Conservation (phyloP, 2,329 filamentous ascomycete species). For the Aspergillus nomiae region DNA sequence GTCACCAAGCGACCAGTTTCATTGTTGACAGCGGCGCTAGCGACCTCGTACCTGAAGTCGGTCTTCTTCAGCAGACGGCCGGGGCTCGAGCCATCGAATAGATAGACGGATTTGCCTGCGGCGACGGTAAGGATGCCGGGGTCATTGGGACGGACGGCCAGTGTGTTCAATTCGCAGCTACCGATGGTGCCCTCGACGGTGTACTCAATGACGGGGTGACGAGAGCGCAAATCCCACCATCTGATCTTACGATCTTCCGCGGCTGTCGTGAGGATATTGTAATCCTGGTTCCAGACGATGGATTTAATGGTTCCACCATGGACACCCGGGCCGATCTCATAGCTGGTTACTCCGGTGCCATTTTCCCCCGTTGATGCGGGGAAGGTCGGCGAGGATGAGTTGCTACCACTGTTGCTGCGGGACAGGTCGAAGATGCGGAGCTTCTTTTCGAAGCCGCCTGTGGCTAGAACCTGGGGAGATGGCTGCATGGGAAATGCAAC, state of each 20-base stretch:
- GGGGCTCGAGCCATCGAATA: constrained; percentile 77
- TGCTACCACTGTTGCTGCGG: constrained; percentile 49
- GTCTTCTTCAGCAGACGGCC: constrained; percentile 75
- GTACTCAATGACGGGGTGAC: constrained; percentile 73
- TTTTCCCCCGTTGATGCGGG: constrained; percentile 39
- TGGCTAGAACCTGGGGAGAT: constrained; percentile 79
- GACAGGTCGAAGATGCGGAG: constrained; percentile 88
- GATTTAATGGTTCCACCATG: constrained; percentile 92
- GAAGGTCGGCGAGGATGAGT: constrained; percentile 42
- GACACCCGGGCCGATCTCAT: constrained; percentile 83
- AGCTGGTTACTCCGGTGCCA: constrained; percentile 58
- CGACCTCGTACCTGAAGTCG: constrained; percentile 79
- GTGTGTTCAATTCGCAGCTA: constrained; percentile 83
- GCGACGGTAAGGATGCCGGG: constrained; percentile 82
- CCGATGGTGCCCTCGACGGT: constrained; percentile 82
- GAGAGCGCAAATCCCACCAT: constrained; percentile 88
- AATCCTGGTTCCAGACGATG: constrained; percentile 89
- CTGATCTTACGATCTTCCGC: constrained; percentile 87
- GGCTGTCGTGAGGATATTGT: constrained; percentile 86
- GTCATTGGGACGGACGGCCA: constrained; percentile 62
- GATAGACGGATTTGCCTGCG: constrained; percentile 91
- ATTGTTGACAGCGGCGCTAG: constrained; percentile 85
- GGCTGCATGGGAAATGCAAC: constrained; percentile 84
- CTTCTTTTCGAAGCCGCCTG: constrained; percentile 95
- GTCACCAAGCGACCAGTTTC: constrained; percentile 82